Evolutionary conservation across 768 basidiomycete genomes (phyloP).

Genomic region (Gloeostereum incarnatum): DNA sequence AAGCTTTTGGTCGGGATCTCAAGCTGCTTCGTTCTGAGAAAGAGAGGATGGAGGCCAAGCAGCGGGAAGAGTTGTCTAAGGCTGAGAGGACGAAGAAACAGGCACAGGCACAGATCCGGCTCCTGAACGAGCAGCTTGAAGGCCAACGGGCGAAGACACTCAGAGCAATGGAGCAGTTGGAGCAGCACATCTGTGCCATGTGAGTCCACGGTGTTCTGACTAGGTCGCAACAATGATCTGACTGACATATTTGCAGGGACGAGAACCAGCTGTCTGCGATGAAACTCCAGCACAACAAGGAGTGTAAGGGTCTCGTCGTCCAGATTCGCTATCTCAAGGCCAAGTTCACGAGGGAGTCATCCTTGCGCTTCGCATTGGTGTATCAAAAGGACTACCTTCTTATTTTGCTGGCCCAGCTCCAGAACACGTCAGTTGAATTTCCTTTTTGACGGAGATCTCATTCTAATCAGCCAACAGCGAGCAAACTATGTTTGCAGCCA

Average conservation of each 20-base stretch:
- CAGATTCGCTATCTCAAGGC: conserved; percentile 91
- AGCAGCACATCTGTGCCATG: conserved; percentile 51
- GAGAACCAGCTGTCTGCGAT: conserved; percentile 42
- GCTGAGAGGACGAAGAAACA: conserved; percentile 64
- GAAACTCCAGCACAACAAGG: conserved; percentile 66
- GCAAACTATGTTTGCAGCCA: conserved; percentile 61
- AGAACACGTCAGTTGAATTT: conserved; percentile 47
- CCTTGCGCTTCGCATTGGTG: conserved; percentile 63
- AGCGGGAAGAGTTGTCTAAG: conserved; percentile 44
- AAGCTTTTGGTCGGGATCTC: conserved; percentile 70
- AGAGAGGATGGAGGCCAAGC: conserved; percentile 45
- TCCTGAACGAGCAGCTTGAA: conserved; percentile 60
- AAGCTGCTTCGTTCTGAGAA: conserved; percentile 60
- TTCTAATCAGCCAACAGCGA: conserved; percentile 34
- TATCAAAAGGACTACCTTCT: conserved; percentile 90
- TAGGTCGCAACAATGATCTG: conserved; percentile 1
- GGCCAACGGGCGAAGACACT: conserved; percentile 39
- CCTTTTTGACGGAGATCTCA: conserved; percentile 2
- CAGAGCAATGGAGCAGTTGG: conserved; percentile 35
- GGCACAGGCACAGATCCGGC: conserved; percentile 50
- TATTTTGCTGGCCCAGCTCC: conserved; percentile 57
- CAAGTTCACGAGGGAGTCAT: conserved; percentile 80
- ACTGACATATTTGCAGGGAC: conserved; percentile 28
- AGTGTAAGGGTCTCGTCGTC: conserved; percentile 84
- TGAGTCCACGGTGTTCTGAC: conserved; percentile 23